These are phyloP conservation scores for Leishmania amazonensis DNA, from an alignment of 208 protist species.

Conservation along the genomic window DNA sequence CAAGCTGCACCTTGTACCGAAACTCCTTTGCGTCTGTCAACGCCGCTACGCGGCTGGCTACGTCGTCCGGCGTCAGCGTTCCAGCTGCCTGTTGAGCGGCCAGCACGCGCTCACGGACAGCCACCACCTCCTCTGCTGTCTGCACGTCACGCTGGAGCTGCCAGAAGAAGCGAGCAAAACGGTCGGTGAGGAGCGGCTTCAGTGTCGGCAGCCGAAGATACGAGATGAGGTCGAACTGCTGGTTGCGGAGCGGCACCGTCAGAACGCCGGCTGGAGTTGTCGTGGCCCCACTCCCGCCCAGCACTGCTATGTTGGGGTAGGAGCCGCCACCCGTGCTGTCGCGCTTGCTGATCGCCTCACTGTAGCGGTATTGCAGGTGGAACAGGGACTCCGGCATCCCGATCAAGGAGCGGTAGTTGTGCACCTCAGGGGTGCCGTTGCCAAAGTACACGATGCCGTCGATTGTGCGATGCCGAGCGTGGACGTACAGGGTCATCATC, in stretches of 20 bases:
- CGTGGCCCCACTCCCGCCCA: not conserved
- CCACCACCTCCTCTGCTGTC: conserved; percentile 51
- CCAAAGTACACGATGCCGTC: conserved; percentile 86
- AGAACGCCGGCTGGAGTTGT: conserved; percentile 25
- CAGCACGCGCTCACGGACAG: conserved; percentile 46
- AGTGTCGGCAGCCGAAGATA: conserved; percentile 78
- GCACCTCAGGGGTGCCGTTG: conserved; percentile 63
- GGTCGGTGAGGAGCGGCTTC: conserved; percentile 75
- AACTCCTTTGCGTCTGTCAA: conserved; percentile 51
- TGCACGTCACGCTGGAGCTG: conserved; percentile 52
- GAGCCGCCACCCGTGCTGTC: not conserved
- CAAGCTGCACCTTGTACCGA: conserved; percentile 71
- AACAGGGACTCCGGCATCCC: conserved; percentile 84
- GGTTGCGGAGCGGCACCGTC: conserved; percentile 42
- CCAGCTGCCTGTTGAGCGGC: conserved; percentile 28
- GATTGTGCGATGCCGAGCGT: conserved; percentile 63
- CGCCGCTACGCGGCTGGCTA: conserved; percentile 38
- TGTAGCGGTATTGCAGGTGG: conserved; percentile 80
- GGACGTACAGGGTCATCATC: conserved; percentile 73
- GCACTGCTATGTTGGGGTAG: not conserved
- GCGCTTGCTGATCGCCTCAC: conserved; percentile 42
- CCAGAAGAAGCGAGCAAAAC: conserved; percentile 74
- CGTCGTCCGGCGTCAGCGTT: conserved; percentile 33
- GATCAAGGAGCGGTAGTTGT: conserved; percentile 82
- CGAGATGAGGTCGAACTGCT: conserved; percentile 69